Conservation (phyloP, 2,329 filamentous ascomycete genomes). For the Aureobasidium namibiae region DNA sequence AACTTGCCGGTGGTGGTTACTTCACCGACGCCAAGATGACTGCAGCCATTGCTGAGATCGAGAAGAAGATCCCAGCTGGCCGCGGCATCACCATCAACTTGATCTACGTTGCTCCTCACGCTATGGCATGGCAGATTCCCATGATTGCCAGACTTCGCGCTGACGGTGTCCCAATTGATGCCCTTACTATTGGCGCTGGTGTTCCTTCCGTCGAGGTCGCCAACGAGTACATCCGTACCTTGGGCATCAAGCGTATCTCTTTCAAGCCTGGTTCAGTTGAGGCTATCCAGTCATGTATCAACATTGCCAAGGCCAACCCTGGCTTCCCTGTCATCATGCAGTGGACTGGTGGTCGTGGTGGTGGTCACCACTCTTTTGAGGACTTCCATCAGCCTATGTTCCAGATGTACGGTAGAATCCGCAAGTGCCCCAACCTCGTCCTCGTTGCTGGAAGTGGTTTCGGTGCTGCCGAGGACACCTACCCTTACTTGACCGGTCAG, state of each 20-base stretch:
- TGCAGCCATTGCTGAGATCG: constrained; percentile 73
- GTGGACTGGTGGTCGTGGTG: constrained; percentile 90
- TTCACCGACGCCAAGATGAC: constrained; percentile 78
- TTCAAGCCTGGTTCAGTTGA: constrained; percentile 92
- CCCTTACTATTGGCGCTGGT: constrained; percentile 85
- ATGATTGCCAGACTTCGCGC: constrained; percentile 70
- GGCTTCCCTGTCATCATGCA: constrained; percentile 87
- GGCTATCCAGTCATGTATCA: constrained; percentile 81
- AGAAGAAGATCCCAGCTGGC: constrained; percentile 72
- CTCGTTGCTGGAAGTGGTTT: constrained; percentile 88
- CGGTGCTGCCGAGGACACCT: constrained; percentile 81
- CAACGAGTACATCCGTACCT: constrained; percentile 86
- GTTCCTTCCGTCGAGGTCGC: constrained; percentile 90
- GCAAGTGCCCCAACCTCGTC: constrained; percentile 78
- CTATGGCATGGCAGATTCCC: constrained; percentile 90
- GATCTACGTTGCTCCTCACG: constrained; percentile 82
- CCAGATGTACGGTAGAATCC: constrained; percentile 82
- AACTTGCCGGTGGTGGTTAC: constrained; percentile 83
- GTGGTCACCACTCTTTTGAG: constrained; percentile 90
- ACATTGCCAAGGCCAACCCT: constrained; percentile 89
- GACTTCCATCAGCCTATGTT: constrained; percentile 91
- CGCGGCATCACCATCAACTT: constrained; percentile 84
- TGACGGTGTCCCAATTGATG: constrained; percentile 84
- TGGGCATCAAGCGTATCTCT: constrained; percentile 84
- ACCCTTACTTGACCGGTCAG: constrained; percentile 80